Conservation (phyloP, 176 grass and related monocot genomes). For the Musa schizocarpa region DNA sequence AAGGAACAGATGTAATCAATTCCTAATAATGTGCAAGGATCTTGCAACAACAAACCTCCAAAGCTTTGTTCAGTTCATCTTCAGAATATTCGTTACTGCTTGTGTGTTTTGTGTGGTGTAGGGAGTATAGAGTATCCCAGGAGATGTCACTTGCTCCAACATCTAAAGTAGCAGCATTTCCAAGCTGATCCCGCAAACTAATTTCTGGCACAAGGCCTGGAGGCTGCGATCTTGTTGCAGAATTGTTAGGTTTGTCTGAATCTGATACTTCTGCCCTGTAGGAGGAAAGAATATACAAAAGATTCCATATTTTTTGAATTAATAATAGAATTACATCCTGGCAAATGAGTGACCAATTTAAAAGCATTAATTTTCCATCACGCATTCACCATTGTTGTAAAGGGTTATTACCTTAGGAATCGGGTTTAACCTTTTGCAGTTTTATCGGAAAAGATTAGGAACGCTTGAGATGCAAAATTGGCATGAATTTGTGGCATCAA, state of each 20-base stretch:
- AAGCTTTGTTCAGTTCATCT: constrained; percentile 72
- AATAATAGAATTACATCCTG: too few species aligned
- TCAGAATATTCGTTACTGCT: constrained; percentile 53
- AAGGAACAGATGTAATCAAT: too few species aligned
- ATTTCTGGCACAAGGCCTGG: constrained; percentile 36
- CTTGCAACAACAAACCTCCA: constrained; percentile 45
- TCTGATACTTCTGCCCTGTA: constrained; percentile 42
- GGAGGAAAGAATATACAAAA: background rate
- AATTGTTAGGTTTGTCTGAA: constrained; percentile 21
- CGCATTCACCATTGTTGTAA: too few species aligned
- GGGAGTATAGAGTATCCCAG: constrained; percentile 62
- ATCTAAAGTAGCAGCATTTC: constrained; percentile 67
- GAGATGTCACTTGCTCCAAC: constrained; percentile 62
- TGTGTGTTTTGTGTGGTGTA: constrained; percentile 88
- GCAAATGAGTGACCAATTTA: too few species aligned
- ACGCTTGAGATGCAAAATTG: too few species aligned
- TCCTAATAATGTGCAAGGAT: background rate
- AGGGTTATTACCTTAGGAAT: too few species aligned
- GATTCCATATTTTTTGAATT: background rate
- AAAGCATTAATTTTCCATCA: too few species aligned
- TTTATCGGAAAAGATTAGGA: too few species aligned
- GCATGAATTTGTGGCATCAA: too few species aligned
- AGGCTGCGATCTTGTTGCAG: constrained; percentile 14
- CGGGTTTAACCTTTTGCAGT: too few species aligned
- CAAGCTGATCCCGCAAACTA: constrained; percentile 70